Conservation (phyloP, 176 grass and related monocot genomes). For the Oryza coarctata region DNA sequence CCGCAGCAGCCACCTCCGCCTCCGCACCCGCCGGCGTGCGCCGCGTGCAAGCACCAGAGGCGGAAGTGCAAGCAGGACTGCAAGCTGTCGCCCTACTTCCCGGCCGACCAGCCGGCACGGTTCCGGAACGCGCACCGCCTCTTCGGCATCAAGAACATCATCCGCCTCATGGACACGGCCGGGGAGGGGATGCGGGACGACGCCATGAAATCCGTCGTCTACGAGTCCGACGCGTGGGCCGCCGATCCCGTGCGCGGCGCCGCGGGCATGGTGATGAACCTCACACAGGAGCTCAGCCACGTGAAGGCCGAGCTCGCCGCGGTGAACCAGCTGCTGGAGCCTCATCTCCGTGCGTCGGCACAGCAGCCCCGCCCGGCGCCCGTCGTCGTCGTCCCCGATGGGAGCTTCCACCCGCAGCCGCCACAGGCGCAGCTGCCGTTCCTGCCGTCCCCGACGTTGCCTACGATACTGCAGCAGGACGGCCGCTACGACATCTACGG, state of each 20-base stretch:
- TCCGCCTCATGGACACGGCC: not conserved
- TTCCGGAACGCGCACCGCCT: conserved; percentile 44
- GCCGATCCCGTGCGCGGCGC: conserved; percentile 32
- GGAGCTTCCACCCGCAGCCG: too few species aligned
- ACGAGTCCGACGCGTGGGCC: conserved; percentile 24
- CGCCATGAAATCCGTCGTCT: conserved; percentile 28
- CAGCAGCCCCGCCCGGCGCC: not conserved
- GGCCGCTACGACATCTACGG: too few species aligned
- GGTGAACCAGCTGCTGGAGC: not conserved
- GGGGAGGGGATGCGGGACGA: not conserved
- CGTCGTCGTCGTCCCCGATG: not conserved
- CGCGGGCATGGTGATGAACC: not conserved
- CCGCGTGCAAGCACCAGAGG: conserved; percentile 45
- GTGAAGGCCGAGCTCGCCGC: conserved; percentile 10
- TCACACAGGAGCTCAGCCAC: not conserved
- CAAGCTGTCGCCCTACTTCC: conserved; percentile 40
- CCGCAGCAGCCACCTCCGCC: too few species aligned
- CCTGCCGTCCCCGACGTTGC: not conserved
- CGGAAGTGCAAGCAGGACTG: conserved; percentile 42
- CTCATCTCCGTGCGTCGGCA: not conserved
- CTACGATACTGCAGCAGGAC: not conserved
- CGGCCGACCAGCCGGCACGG: not conserved
- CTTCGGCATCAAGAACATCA: conserved; percentile 48
- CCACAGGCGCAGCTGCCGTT: not conserved
- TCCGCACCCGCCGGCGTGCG: conserved; percentile 11